Evolutionary conservation across 306 rosid species (phyloP), one percentile per base, ranked within the genome.

Genomic region (Quercus agrifolia): DNA sequence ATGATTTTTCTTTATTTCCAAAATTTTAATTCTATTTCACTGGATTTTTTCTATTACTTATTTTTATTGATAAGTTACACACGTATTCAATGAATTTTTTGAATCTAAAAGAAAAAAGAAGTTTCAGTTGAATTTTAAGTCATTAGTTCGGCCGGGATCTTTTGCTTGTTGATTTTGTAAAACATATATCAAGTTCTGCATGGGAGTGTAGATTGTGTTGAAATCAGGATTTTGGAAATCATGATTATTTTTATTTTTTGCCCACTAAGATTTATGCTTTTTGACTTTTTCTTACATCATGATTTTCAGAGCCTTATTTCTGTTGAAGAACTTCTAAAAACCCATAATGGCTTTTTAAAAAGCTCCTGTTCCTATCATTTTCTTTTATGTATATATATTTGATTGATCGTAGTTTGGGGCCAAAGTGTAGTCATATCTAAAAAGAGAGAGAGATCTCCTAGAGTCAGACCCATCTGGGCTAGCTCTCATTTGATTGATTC

Each of bases 271-370:
- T 59, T 82, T 71, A 33, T 64, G 83, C 82, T 75, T 74, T 85
- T 87, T 85, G 77, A 87, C 90, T 72, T 72, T 71, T 25, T 55
- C 25, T 70, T 74, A 75, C 27, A 58, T 78, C 80, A 67, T 59
- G 77, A 83, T 80, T 78, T 79, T 77, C 81, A 86, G 82, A 86
- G 51, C 89, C 80, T 76, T 77, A 23, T 58, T 31, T 82, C 80
- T 78, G 70, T 83, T 78, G 85, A 68, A 79, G 77, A 70, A 81
- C 74, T 81, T 74, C 78, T 69, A 57, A 55, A 49, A 83, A 74
- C 74, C 73, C 72, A 80, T 72, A 80, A 81, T 79, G 56, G 72
- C 80, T 87, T 76, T 61, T 83, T 67, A 74, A 25, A 85, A 82
- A 89, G 85, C 74, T 80, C 49, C 74, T 83, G 83, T 73, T 75